Evolutionary conservation across 345 rosid species (phyloP).

Genomic region (Eucalyptus leucophloia): DNA sequence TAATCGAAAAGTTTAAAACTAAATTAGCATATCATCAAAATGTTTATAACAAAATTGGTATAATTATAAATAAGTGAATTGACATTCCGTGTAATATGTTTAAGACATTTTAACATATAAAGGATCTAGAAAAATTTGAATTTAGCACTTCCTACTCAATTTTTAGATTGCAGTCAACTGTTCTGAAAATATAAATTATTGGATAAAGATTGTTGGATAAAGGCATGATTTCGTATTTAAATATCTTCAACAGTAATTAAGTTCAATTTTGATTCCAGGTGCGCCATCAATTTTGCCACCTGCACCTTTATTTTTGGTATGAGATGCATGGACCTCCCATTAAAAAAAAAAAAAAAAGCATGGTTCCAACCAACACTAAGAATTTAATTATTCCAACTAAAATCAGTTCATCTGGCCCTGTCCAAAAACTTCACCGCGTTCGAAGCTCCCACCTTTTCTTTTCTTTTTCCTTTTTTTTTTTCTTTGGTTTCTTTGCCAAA

Average conservation of each 20-base stretch:
- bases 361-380: neutral
- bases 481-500: neutral
- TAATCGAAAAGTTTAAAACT: too few species aligned
- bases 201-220: neutral
- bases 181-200: accelerated
- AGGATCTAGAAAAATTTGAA: neutral
- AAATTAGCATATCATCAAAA: too few species aligned
- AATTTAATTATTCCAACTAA: neutral
- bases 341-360: neutral
- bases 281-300: neutral
- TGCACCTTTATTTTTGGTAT: neutral
- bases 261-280: neutral
- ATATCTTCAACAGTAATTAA: neutral
- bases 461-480: neutral
- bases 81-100: too few species aligned
- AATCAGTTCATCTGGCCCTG: neutral
- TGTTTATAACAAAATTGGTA: too few species aligned
- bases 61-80: accelerated
- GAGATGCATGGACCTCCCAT: neutral
- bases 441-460: neutral
- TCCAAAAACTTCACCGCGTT: neutral
- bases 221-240: neutral
- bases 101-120: neutral
- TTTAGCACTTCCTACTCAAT: neutral
- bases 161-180: accelerated